Conservation (phyloP, 1,284 basidiomycete genomes). For the Austroboletus olivaceoglutinosus region DNA sequence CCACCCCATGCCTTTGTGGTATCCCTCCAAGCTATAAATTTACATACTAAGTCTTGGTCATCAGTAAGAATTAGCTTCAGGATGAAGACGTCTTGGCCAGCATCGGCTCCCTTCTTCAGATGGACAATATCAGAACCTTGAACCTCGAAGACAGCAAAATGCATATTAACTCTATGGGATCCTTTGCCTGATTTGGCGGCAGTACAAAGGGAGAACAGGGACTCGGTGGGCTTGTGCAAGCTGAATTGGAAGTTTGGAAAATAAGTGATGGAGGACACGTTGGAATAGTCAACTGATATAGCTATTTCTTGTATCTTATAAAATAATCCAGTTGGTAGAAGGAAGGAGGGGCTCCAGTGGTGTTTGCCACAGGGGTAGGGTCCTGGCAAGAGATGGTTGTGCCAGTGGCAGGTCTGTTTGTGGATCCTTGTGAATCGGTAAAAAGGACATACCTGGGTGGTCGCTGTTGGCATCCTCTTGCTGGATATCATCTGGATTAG, state of each 20-base stretch:
- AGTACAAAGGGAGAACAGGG: conserved; percentile 41
- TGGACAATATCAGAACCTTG: conserved; percentile 67
- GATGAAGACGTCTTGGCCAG: conserved; percentile 63
- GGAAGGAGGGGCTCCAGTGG: conserved; percentile 28
- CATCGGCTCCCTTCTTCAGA: conserved; percentile 62
- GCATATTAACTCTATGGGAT: conserved; percentile 48
- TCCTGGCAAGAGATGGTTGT: conserved; percentile 56
- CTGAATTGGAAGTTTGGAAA: conserved; percentile 70
- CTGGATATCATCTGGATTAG: conserved; percentile 10
- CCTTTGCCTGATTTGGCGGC: conserved; percentile 25
- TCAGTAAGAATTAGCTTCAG: conserved; percentile 68
- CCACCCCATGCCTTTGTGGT: conserved; percentile 70
- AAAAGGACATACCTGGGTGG: conserved; percentile 18
- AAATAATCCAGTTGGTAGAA: conserved; percentile 33
- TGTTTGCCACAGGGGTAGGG: conserved; percentile 37
- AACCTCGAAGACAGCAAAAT: conserved; percentile 67
- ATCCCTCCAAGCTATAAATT: conserved; percentile 73
- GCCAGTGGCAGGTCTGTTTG: conserved; percentile 14
- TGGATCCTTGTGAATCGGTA: conserved; percentile 7
- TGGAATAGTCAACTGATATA: conserved; percentile 50
- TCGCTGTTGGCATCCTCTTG: conserved; percentile 7
- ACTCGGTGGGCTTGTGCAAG: conserved; percentile 52
- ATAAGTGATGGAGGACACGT: conserved; percentile 61
- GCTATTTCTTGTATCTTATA: conserved; percentile 47
- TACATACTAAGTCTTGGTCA: conserved; percentile 61